These are phyloP conservation scores for Fusarium subglutinans DNA, from an alignment of 2,329 filamentous ascomycete genomes.

Conservation along the genomic window DNA sequence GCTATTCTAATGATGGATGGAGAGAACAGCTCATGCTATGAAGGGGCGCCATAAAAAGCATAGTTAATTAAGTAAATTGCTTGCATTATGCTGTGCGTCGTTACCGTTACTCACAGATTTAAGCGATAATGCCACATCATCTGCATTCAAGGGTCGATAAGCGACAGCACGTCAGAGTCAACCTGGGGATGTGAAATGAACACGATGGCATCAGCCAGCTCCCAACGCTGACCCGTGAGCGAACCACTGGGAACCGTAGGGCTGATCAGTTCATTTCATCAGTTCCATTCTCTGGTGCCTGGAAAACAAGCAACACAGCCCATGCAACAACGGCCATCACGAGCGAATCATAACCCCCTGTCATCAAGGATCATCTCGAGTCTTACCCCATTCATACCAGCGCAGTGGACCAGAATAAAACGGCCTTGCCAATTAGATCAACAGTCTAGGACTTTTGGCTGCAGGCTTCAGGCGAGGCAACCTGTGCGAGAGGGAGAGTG, in stretches of 20 bases:
- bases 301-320: slow-evolving; percentile 38
- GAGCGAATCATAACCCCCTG: slow-evolving; percentile 39
- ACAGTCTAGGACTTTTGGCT: slow-evolving; percentile 5
- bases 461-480: slow-evolving; percentile 30
- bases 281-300: slow-evolving; percentile 35
- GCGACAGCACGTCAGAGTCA: neutral
- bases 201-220: neutral
- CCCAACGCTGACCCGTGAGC: neutral
- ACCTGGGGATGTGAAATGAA: neutral
- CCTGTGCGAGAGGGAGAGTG: slow-evolving; percentile 16
- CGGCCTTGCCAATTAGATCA: slow-evolving; percentile 11
- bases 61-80: rapidly evolving
- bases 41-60: neutral
- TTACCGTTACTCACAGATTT: neutral
- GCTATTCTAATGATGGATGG: rapidly evolving
- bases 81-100: neutral
- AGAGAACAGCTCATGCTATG: neutral
- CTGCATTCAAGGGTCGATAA: neutral
- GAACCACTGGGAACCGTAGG: slow-evolving; percentile 18
- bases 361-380: slow-evolving; percentile 16
- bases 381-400: slow-evolving; percentile 13
- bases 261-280: slow-evolving; percentile 29
- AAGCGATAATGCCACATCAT: neutral
- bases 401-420: slow-evolving; percentile 16
- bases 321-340: slow-evolving; percentile 46